Base-by-base conservation (phyloP, 1,284 basidiomycete genomes). In the Leccinum fuscescens region DNA sequence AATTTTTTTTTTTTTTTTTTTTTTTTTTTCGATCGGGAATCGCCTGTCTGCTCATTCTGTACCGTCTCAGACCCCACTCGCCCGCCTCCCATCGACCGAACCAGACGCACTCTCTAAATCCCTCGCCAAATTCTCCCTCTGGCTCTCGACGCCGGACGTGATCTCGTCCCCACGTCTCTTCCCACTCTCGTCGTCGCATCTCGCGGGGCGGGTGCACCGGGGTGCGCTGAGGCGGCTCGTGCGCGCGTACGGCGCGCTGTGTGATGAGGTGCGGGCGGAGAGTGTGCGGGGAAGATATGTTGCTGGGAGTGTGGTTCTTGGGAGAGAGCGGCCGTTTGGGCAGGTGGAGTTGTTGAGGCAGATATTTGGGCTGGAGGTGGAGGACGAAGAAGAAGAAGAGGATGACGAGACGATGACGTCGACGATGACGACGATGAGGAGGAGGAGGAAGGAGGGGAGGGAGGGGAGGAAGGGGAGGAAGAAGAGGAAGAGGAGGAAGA, bases 261-360 rank as follows among this genome's bases (percentile, higher is more conserved):
- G 89, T 67, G 86, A 86, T 39, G 84, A 86, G 62, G 89, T 96
- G 14, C 80, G 85, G 70, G 91, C 92, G 44, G 70, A 69, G 56
- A 93, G 94, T 53, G 62, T 56, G 17, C 62, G 51, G 6, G 69
- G 65, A 64, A 82, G 81, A 68, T 98, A 96, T 71, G 94, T 97
- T 75, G 94, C 94, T 48, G 88, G 87, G 11, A 83, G 88, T 64
- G 96, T 93, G n/a, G 72, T 97, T 64, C 75, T 97, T 46, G 88
- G 92, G n/a, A 84, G 89, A 63, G 88, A 90, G 75, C 75, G 90
- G 69, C 90, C 90, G 14, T 93, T 92, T 76, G 91, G 91, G 56
- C 88, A 89, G 70, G 80, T 86, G 42, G 81, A 82, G 67, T 70
- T 90, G 62, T 70, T 92, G 64, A 84, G 82, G 78, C 89, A 92